Evolutionary conservation across 192 early-diverging fungal genomes (phyloP).

Genomic region (Linnemannia zychae): DNA sequence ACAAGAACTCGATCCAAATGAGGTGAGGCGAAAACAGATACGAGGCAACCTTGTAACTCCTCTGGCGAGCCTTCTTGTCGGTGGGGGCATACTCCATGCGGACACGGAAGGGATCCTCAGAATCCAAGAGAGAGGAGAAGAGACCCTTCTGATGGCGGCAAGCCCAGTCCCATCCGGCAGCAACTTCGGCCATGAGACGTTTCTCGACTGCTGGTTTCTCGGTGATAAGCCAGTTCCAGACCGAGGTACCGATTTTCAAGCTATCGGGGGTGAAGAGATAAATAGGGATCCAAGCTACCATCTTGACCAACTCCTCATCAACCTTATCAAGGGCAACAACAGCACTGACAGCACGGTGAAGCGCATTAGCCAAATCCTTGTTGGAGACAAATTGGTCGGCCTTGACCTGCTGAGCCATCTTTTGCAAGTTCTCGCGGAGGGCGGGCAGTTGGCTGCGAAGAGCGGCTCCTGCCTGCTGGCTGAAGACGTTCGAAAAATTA

Average conservation of each 20-base stretch:
- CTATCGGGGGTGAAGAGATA: constrained; percentile 81
- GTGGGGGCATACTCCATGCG: constrained; percentile 96
- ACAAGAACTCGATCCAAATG: constrained; percentile 91
- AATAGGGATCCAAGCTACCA: constrained; percentile 90
- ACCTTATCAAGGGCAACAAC: constrained; percentile 56
- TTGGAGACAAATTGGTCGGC: constrained; percentile 55
- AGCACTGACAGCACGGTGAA: constrained; percentile 68
- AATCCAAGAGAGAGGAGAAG: constrained; percentile 71
- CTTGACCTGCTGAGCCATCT: constrained; percentile 58
- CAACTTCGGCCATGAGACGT: constrained; percentile 86
- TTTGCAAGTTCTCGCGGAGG: constrained; percentile 49
- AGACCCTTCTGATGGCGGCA: constrained; percentile 85
- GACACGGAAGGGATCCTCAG: constrained; percentile 84
- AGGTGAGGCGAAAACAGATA: constrained; percentile 78
- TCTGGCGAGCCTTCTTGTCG: constrained; percentile 80
- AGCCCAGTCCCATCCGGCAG: constrained; percentile 87
- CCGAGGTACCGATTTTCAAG: constrained; percentile 82
- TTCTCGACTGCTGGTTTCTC: constrained; percentile 79
- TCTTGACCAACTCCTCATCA: constrained; percentile 81
- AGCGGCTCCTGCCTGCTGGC: constrained; percentile 26
- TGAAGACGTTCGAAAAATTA: constrained; percentile 26
- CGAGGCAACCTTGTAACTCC: constrained; percentile 70
- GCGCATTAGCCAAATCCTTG: constrained; percentile 60
- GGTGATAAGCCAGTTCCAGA: constrained; percentile 91
- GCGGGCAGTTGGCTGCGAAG: constrained; percentile 52